A percentile compares a stretch with the other conserved stretches of the same genome.
Conservation (phyloP, 768 basidiomycete genomes). For the Mycena olivaceomarginata region DNA sequence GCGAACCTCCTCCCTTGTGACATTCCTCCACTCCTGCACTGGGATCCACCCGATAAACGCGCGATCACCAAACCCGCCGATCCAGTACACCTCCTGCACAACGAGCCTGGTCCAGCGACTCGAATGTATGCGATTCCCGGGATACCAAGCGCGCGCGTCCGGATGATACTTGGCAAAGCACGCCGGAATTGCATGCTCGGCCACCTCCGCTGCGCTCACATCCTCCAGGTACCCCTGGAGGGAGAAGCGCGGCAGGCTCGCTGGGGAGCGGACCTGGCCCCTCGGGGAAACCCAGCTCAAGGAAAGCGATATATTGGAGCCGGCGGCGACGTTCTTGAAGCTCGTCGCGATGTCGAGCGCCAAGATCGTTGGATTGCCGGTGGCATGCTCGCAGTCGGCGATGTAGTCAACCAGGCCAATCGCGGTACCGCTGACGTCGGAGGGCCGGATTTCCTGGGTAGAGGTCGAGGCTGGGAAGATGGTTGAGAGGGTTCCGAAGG, state of each 20-base stretch:
- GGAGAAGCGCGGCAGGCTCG: conserved; percentile 23
- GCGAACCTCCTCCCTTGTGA: conserved; percentile 10
- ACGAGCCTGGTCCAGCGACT: conserved; percentile 18
- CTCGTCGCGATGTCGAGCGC: conserved; percentile 21
- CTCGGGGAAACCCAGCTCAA: neutral
- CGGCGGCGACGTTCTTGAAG: conserved; percentile 30
- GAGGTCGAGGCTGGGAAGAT: conserved; percentile 11
- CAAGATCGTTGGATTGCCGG: conserved; percentile 22
- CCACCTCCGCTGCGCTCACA: neutral
- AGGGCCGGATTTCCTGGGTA: neutral
- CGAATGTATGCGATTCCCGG: conserved; percentile 19
- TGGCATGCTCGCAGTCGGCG: conserved; percentile 21
- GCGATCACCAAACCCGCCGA: conserved; percentile 19
- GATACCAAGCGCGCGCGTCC: conserved; percentile 22
- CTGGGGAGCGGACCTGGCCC: conserved; percentile 15
- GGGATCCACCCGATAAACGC: conserved; percentile 29
- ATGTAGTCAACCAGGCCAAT: conserved; percentile 23
- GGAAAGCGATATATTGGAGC: conserved; percentile 17
- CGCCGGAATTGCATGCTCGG: conserved; percentile 3
- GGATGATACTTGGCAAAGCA: conserved; percentile 21
- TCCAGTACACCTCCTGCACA: conserved; percentile 26
- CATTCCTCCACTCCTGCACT: conserved; percentile 16
- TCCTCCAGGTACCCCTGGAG: conserved; percentile 23
- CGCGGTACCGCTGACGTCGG: conserved; percentile 4
- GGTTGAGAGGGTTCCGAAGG: conserved; percentile 21